Evolutionary conservation across 208 protist genomes (phyloP).

Genomic region (Trypanosoma lewisi): DNA sequence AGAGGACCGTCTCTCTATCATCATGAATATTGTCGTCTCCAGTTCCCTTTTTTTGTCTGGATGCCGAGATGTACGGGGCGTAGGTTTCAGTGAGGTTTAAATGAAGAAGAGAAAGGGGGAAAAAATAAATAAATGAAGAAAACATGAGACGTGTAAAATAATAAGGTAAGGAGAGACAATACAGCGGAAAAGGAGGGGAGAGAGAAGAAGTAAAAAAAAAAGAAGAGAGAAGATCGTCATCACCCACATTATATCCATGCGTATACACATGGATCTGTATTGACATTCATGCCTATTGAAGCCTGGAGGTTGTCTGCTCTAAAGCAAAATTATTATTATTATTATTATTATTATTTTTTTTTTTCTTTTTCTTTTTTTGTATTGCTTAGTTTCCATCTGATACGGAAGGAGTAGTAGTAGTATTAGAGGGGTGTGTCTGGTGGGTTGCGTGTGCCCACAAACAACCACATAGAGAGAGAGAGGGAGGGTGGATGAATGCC

Average conservation of each 20-base stretch:
- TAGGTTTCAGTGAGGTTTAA: neutral
- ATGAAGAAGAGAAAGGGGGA: neutral
- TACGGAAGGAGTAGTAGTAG: too few relatives aligned
- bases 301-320: too few relatives aligned
- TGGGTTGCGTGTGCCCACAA: too few relatives aligned
- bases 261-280: neutral
- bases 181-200: neutral
- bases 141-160: slow-evolving; percentile 14
- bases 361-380: neutral
- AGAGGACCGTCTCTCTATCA: neutral
- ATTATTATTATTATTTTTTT: neutral
- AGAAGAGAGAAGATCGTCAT: neutral
- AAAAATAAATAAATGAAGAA: neutral
- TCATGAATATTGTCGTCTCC: neutral
- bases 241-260: neutral
- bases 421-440: neutral
- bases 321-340: neutral
- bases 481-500: slow-evolving; percentile 10
- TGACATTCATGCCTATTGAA: too few relatives aligned
- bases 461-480: neutral
- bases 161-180: neutral
- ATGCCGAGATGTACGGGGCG: too few relatives aligned
- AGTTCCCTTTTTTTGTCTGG: too few relatives aligned
- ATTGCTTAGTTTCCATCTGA: neutral
- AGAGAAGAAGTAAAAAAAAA: slow-evolving; percentile 7